Base-by-base conservation (phyloP, 768 basidiomycete species). In the Lactifluus volemus region DNA sequence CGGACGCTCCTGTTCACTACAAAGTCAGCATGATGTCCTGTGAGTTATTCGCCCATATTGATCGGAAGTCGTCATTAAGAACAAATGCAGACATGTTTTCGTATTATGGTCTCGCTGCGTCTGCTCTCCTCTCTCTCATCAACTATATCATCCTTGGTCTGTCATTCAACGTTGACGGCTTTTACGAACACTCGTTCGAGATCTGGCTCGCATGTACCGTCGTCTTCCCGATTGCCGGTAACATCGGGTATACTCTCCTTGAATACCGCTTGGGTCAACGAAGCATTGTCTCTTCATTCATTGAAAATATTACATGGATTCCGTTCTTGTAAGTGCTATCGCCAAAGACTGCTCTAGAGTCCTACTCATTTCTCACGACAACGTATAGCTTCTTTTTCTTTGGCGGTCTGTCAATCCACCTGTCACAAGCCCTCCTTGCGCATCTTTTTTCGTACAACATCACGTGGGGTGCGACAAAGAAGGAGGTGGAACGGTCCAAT, bases 401-500 rank as follows among this genome's bases (percentile, higher is more conserved):
- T 54, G 77, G 78, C n/a, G 82, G 84, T 1, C 74, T 84, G 59
- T 76, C 77, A 38, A 76, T 82, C 59, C 83, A 83, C 42, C 73
- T 84, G 63, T 74, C 77, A 0, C 71, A 77, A 36, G 81, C 84
- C 4, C 75, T 84, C 45, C 73, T 81, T 48, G 77, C 81, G 1
- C 83, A 84, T 69, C 32, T 84, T 19, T 79, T 83, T 68, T 81
- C 81, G 39, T 84, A 82, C 65, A 77, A 85, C 68, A 79, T 81
- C 68, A 73, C 72, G 12, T 84, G 83, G 84, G 75, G 77, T 5
- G 77, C 82, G 36, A 85, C 83, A 6, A 79, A 81, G 67, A 93
- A 92, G 81, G 88, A 90, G 72, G 89, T 94, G 44, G 86, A 93
- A 72, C 79, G 83, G 51, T 89, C 88, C 5, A 94, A 93, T 70